phyloP scores from a whole-genome alignment of 2,329 filamentous ascomycete species.

The Cladophialophora carrionii region DNA sequence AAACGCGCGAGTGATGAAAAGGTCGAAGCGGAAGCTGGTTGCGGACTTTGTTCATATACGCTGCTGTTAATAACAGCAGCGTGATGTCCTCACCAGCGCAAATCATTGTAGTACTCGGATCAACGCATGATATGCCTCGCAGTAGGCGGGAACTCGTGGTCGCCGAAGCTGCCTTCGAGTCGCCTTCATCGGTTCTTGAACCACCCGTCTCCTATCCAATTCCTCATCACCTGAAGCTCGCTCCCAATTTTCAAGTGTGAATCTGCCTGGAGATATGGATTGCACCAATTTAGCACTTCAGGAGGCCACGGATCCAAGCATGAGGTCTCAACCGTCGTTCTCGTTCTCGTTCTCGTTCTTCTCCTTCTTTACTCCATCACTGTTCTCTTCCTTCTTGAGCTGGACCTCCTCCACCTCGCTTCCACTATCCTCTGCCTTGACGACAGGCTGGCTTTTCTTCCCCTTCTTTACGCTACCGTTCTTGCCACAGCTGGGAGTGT shows the following conservation, averaged over 20 bases:
- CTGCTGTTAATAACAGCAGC: neutral
- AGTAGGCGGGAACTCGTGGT: neutral
- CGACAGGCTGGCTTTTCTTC: neutral
- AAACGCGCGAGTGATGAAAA: neutral
- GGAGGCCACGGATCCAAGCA: neutral
- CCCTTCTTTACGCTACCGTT: slow-evolving; percentile 1
- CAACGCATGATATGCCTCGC: neutral
- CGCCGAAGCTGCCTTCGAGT: neutral
- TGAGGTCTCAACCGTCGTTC: neutral
- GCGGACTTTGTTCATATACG: neutral
- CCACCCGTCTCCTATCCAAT: neutral
- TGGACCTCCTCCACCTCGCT: neutral
- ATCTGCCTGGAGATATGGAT: neutral
- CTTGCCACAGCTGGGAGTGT: neutral
- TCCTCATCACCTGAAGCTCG: neutral
- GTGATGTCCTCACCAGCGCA: neutral
- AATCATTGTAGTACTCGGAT: neutral
- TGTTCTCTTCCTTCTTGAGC: neutral
- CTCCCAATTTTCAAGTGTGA: neutral
- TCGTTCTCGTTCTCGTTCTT: neutral
- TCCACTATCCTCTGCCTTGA: neutral
- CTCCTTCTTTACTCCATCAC: neutral
- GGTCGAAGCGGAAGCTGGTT: neutral
- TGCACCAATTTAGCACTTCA: neutral
- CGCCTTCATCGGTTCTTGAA: neutral